Evolutionary conservation across 164 flowering plant genomes (phyloP), one percentile per base, ranked within the genome.

Genomic region (Houttuynia cordata): DNA sequence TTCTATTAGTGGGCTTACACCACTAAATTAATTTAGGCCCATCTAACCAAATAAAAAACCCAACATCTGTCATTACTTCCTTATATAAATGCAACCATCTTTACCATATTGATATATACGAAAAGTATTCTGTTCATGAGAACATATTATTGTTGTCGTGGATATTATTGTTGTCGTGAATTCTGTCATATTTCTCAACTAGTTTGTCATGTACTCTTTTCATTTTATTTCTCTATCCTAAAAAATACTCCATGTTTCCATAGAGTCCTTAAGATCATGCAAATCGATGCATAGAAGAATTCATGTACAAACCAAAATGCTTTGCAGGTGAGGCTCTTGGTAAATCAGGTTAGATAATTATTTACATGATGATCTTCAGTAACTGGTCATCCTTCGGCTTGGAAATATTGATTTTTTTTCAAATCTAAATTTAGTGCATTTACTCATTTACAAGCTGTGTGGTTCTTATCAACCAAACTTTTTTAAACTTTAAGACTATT

Each of bases 261-360:
- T 77, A 93, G 97, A 76, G 99, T 91, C 63, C 84, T 82, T 70
- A 96, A 88, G 23, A 94, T 91, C 59, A 91, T 94, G 91, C 77
- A 56, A 70, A 71, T 56, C 8, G 99, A 91, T 80, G 92, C 97
- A 60, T 70, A 75, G 62, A 76, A 83, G 56, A 95, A 91, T 79
- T 89, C 95, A 42, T 74, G 70, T 23, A 73, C 64, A 52, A 63
- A 78, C 67, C 84, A 85, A 64, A 64, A 79, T 73, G 91, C 80
- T 55, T 21, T 61, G 22, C 74, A 62, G 61, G 99, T 97, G 1
- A 78, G 76, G 73, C 78, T 81, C 53, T 71, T 94, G 58, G 65
- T 94, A 58, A 70, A 79, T 72, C 87, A 94, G 92, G 99, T 90
- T 57, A 45, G 63, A 53, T 59, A 58, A 4, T 24, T n/a, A n/a